A percentile compares a stretch with the other conserved stretches of the same genome.
These are phyloP conservation scores for Juglanconis juglandina DNA, from an alignment of 2,329 filamentous ascomycete genomes.

Conservation along the genomic window DNA sequence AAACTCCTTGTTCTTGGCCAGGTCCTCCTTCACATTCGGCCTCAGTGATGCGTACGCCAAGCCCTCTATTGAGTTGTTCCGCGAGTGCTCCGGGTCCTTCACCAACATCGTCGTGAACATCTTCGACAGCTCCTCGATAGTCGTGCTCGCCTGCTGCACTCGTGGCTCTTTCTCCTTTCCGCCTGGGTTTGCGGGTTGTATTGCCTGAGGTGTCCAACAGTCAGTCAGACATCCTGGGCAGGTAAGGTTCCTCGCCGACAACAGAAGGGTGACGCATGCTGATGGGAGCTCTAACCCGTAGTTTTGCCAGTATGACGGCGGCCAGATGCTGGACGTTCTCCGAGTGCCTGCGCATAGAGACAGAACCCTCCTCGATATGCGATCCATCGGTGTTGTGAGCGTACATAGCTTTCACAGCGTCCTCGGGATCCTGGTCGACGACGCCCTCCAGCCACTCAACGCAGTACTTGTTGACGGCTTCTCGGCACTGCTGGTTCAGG, in stretches of 20 bases:
- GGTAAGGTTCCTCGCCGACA: conserved; percentile 14
- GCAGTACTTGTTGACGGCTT: conserved; percentile 81
- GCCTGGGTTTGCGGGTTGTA: conserved; percentile 42
- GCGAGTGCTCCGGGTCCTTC: conserved; percentile 52
- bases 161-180: conserved; percentile 35
- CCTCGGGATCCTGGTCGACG: conserved; percentile 67
- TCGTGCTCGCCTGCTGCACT: conserved; percentile 53
- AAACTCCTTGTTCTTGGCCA: conserved; percentile 66
- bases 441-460: conserved; percentile 83
- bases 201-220: conserved; percentile 47
- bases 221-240: conserved; percentile 44
- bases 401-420: conserved; percentile 46
- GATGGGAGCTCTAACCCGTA: conserved; percentile 48
- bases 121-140: conserved; percentile 61
- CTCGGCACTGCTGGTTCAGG: conserved; percentile 77
- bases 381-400: conserved; percentile 48
- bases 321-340: conserved; percentile 62
- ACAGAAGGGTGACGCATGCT: conserved; percentile 22
- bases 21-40: conserved; percentile 76
- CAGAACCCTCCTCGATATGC: conserved; percentile 57
- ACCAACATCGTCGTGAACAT: conserved; percentile 67
- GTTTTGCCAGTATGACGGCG: conserved; percentile 72
- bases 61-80: conserved; percentile 78
- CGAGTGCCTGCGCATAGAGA: conserved; percentile 59
- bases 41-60: conserved; percentile 88